Base-by-base conservation (phyloP, 495 filamentous ascomycete genomes). In the Daldinia bambusicola region DNA sequence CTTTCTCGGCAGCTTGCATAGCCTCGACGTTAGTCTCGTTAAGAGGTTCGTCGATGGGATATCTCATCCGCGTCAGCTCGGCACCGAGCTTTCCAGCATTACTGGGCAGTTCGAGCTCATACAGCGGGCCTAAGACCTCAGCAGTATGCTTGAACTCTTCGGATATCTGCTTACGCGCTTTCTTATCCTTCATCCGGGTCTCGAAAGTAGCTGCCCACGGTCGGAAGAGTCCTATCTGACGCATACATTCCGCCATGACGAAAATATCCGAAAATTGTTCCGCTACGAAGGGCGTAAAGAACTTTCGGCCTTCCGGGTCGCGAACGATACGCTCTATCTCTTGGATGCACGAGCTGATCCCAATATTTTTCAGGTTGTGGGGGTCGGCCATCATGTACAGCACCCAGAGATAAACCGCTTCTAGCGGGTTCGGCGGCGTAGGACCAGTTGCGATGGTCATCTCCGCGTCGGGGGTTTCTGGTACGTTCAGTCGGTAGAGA, bases 401-500 rank as follows among this genome's bases (percentile, higher is more conserved):
- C 43, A 48, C 18, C 43, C 43, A 48, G 20, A 48, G 43, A 5
- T 48, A 48, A 48, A 48, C 18, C 18, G 43, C 43, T 48, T 48
- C 43, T 48, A 48, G 18, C 1, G 43, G 43, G 18, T 48, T 48
- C 8, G 43, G 43, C 43, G 20, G 16, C 4, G 43, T 48, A 9
- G 1, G 10, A 22, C 43, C 43, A 13, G 43, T 48, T 22, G 43
- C 22, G 18, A 48, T 22, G 9, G 16, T 48, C 43, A 48, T 8
- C 18, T 48, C 12, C 20, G 43, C 18, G 18, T 48, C 43, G 1
- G 43, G 43, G 16, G 16, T 13, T 48, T 48, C 18, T 16, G 43
- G 43, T 0, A 48, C 43, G 16, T 48, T 48, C 18, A 22, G 4
- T 22, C 43, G 43, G 43, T 48, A 48, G 18, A 48, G 43, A 18